Evolutionary conservation across 306 rosid genomes (phyloP).

Genomic region (Alnus glutinosa): DNA sequence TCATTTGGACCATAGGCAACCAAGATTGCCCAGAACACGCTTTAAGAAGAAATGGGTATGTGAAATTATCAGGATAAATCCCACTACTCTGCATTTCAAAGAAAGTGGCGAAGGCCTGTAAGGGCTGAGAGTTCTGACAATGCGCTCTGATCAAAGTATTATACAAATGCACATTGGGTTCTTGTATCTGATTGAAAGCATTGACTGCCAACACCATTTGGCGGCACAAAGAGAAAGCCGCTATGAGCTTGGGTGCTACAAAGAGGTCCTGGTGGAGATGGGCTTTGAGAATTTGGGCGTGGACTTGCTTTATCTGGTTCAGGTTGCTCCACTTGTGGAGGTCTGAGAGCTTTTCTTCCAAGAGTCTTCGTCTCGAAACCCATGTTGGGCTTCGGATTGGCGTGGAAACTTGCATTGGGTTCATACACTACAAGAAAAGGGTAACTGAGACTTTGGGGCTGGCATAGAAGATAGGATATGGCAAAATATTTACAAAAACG

Average conservation of each 20-base stretch:
- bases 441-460: too few species aligned
- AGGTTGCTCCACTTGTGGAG: conserved; percentile 67
- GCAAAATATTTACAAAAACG: background rate
- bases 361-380: conserved; percentile 68
- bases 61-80: conserved; percentile 58
- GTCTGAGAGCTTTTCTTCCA: conserved; percentile 68
- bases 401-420: conserved; percentile 50
- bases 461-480: background rate
- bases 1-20: conserved; percentile 50
- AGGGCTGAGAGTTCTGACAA: conserved; percentile 49
- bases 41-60: conserved; percentile 59
- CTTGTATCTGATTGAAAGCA: conserved; percentile 60
- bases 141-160: conserved; percentile 76
- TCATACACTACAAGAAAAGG: background rate
- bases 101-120: conserved; percentile 46
- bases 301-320: conserved; percentile 58
- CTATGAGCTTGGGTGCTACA: conserved; percentile 63
- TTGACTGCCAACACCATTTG: conserved; percentile 55
- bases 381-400: conserved; percentile 60
- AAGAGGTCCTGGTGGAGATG: conserved; percentile 60
- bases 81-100: conserved; percentile 51
- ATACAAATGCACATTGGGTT: conserved; percentile 62
- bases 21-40: conserved; percentile 42
- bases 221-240: conserved; percentile 69
- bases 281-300: conserved; percentile 71